Evolutionary conservation across 2,329 filamentous ascomycete species (phyloP).

Genomic region (Incumbomyces lentus): DNA sequence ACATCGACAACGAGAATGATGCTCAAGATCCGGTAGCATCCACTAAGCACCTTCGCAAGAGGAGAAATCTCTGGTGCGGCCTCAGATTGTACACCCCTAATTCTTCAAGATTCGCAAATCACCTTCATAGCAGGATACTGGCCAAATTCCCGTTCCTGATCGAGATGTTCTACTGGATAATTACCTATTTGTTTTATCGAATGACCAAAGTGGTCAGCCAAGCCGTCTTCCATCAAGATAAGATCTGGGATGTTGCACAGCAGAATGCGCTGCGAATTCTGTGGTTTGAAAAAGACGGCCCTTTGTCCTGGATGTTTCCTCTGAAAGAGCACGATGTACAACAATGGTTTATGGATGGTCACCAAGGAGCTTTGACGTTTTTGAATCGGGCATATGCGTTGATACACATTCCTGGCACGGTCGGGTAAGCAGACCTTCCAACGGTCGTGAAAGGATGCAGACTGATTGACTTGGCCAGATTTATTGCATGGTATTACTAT

Average conservation of each 20-base stretch:
- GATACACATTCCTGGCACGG: conserved; percentile 43
- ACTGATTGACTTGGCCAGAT: conserved; percentile 24
- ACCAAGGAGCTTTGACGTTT: conserved; percentile 33
- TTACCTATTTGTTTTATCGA: conserved; percentile 55
- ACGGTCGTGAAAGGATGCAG: background rate
- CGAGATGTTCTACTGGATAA: conserved; percentile 65
- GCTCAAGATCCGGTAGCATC: conserved; percentile 26
- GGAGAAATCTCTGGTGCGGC: conserved; percentile 44
- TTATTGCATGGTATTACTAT: conserved; percentile 34
- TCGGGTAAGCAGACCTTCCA: conserved; percentile 29
- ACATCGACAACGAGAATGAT: conserved; percentile 8
- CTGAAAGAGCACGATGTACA: conserved; percentile 36
- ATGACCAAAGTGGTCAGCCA: conserved; percentile 46
- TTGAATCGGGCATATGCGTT: conserved; percentile 42
- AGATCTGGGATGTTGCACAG: conserved; percentile 38
- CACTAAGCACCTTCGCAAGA: conserved; percentile 33
- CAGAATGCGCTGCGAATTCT: conserved; percentile 35
- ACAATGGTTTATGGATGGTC: conserved; percentile 34
- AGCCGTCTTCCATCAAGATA: conserved; percentile 40
- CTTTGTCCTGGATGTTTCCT: conserved; percentile 30
- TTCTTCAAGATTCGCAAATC: conserved; percentile 49
- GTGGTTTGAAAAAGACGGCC: conserved; percentile 32
- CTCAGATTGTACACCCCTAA: conserved; percentile 45
- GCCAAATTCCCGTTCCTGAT: conserved; percentile 60
- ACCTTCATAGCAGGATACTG: conserved; percentile 52